These are phyloP conservation scores for Dendrobium huoshanense DNA, from an alignment of 106 monocot genomes.

Conservation along the genomic window DNA sequence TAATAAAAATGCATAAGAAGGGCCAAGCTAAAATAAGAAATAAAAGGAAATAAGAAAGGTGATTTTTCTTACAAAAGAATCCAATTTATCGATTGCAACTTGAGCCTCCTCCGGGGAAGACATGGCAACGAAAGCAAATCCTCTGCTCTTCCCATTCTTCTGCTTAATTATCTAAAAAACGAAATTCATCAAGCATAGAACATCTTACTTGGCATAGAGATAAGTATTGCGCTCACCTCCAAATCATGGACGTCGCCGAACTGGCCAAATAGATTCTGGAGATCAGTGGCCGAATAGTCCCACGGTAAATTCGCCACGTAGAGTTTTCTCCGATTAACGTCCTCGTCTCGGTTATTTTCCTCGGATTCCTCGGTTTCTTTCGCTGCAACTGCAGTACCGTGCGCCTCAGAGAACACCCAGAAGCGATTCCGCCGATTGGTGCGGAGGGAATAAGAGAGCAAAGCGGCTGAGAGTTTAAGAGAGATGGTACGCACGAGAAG, in stretches of 20 bases:
- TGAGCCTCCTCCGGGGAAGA: conserved; percentile 33
- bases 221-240: too few species aligned
- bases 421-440: background rate
- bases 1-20: background rate
- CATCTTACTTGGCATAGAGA: background rate
- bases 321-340: conserved; percentile 31
- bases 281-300: conserved; percentile 26
- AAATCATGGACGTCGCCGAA: too few species aligned
- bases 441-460: background rate
- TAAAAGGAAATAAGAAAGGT: background rate
- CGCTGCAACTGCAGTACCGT: background rate
- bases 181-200: conserved; percentile 35
- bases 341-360: conserved; percentile 11
- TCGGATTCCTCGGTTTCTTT: background rate
- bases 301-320: conserved; percentile 51
- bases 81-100: conserved; percentile 31
- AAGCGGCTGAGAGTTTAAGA: background rate
- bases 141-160: conserved; percentile 40
- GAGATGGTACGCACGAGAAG: background rate
- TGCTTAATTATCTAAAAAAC: conserved; percentile 36
- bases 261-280: conserved; percentile 38
- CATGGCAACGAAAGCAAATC: conserved; percentile 52
- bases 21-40: background rate
- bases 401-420: background rate
- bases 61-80: conserved; percentile 30